Evolutionary conservation across 805 yeast genomes (phyloP), one percentile per base, ranked within the genome.

Genomic region (Alloascoidea africana): DNA sequence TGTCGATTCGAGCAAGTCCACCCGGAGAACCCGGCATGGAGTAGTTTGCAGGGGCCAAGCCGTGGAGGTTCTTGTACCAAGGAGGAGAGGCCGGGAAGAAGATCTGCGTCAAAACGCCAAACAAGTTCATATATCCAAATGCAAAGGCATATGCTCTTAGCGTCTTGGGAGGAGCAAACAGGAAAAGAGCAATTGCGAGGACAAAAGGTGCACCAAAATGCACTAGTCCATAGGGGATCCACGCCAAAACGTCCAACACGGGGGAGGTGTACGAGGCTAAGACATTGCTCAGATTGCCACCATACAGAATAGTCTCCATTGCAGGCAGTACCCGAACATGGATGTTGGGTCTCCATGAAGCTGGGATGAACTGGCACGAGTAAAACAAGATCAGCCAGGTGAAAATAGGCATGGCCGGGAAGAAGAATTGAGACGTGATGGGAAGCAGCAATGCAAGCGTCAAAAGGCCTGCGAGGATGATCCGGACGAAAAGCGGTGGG

Each of bases 71-170:
- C 50, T 83, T 81, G 55, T 89, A 89, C 98, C 98, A 89, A 14
- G 98, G 98, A 11, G 98, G 94, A 38, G 97, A 96, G 36, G 91
- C 83, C 4, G 98, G 95, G 54, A 84, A 85, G 3, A 76, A 44
- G 46, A 85, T 68, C 60, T 91, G 97, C 39, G 73, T 70, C 27
- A 80, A 50, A 19, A 89, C 96, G 34, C 96, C 97, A 37, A 74
- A 55, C 45, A 87, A 57, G 58, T 89, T 91, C 89, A 86, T 81
- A 62, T 81, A 85, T 8, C 98, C 98, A 60, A 91, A 87, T 3
- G 96, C 85, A 61, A 86, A 83, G 2, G 85, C 94, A 58, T 78
- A 89, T 4, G 83, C 72, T 42, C 93, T 73, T 33, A 89, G 59
- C 3, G 85, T 64, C 6, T 81, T 77, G 35, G 98, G 98, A 5